A percentile compares a stretch with the other conserved stretches of the same genome.
phyloP scores from a whole-genome alignment of 345 rosid species.

The Lepidium aucheri region DNA sequence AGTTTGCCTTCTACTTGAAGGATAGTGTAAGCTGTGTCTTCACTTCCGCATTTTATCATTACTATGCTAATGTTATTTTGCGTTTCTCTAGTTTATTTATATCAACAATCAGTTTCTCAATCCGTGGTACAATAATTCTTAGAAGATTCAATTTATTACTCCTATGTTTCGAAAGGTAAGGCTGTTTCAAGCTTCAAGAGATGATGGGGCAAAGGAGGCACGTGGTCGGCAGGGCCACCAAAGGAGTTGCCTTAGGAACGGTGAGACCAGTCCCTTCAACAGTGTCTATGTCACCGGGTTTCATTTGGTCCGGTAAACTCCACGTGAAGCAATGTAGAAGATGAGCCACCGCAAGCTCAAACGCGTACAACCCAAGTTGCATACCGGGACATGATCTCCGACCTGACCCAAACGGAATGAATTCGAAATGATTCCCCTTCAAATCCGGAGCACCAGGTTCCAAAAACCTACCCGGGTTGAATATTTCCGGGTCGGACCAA shows the following conservation, averaged over 20 bases:
- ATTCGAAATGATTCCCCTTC: conserved; percentile 49
- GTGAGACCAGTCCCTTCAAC: conserved; percentile 60
- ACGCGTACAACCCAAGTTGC: conserved; percentile 56
- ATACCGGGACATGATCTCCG: conserved; percentile 77
- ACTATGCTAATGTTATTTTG: background rate
- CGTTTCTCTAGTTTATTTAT: no score
- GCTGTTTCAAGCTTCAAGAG: background rate
- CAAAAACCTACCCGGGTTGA: conserved; percentile 51
- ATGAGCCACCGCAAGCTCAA: conserved; percentile 48
- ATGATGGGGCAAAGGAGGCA: conserved; percentile 34
- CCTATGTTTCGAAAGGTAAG: background rate
- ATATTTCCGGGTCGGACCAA: conserved; percentile 53
- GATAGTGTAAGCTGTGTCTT: background rate
- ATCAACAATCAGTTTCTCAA: background rate
- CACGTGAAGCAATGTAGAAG: conserved; percentile 64
- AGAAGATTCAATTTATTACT: background rate
- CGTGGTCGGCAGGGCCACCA: conserved; percentile 45
- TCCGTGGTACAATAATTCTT: background rate
- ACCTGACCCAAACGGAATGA: conserved; percentile 67
- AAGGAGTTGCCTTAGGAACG: conserved; percentile 44
- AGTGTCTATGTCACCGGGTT: conserved; percentile 47
- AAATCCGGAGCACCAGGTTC: conserved; percentile 38
- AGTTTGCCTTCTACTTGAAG: background rate
- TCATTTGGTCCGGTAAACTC: conserved; percentile 57
- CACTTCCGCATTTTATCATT: background rate